phyloP scores from a whole-genome alignment of 306 rosid genomes.

The Acmispon strigosus region DNA sequence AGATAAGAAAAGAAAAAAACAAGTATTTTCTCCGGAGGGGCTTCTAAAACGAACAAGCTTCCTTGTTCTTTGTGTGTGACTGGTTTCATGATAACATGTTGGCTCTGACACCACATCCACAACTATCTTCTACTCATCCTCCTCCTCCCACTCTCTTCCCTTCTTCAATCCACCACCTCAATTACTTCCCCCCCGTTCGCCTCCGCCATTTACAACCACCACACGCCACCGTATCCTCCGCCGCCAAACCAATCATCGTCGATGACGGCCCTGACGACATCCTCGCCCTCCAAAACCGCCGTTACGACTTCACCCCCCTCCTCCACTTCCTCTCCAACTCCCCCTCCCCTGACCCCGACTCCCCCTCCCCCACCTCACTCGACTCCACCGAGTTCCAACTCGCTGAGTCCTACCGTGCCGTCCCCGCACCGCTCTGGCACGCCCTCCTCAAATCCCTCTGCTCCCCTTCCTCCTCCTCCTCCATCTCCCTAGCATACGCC shows the following conservation, averaged over 20 bases:
- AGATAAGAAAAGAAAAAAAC: background rate
- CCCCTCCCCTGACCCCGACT: background rate
- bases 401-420: constrained; percentile 83
- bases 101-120: constrained; percentile 46
- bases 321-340: constrained; percentile 50
- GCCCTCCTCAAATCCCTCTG: constrained; percentile 80
- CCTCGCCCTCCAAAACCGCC: constrained; percentile 46
- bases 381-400: constrained; percentile 66
- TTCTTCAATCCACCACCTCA: constrained; percentile 22
- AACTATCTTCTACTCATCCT: constrained; percentile 32
- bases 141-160: background rate
- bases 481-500: constrained; percentile 60
- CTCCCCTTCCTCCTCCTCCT: constrained; percentile 47
- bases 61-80: background rate
- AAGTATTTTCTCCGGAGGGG: background rate
- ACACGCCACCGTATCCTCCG: constrained; percentile 24
- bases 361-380: constrained; percentile 52
- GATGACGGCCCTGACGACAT: constrained; percentile 41
- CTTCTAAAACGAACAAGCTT: background rate
- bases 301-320: constrained; percentile 77
- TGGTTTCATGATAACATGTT: constrained; percentile 20
- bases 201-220: constrained; percentile 20
- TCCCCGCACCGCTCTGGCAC: constrained; percentile 87
- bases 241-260: constrained; percentile 4
- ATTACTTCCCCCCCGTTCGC: constrained; percentile 3